phyloP scores from a whole-genome alignment of 768 basidiomycete species.

The Cyclocybe cylindracea region DNA sequence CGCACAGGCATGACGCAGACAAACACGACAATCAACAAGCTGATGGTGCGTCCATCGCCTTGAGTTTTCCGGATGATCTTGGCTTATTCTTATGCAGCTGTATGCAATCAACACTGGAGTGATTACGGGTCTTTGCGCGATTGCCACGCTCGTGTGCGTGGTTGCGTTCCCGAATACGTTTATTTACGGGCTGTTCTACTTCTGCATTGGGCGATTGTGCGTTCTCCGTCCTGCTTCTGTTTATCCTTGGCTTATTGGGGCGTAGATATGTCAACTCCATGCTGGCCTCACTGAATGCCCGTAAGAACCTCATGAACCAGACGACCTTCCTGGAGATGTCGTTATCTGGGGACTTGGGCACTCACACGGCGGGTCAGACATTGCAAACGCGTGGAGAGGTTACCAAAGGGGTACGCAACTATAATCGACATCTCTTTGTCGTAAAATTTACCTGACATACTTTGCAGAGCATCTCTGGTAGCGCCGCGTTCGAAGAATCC shows the following conservation, averaged over 20 bases:
- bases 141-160: background rate
- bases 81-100: background rate
- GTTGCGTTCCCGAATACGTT: background rate
- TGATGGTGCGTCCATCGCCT: background rate
- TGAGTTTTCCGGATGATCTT: no score
- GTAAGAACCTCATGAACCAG: background rate
- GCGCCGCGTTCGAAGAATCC: no score
- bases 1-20: background rate
- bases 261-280: background rate
- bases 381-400: no score
- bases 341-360: no score
- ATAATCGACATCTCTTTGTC: no score
- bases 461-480: no score
- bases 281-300: constrained; percentile 1
- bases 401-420: no score
- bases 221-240: background rate
- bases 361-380: no score
- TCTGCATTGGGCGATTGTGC: background rate
- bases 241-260: no score
- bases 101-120: background rate
- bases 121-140: background rate
- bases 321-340: no score
- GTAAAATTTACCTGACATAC: no score
- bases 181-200: background rate
- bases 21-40: background rate